A percentile compares a stretch with the other conserved stretches of the same genome.
phyloP scores from a whole-genome alignment of 352 stramenopile genomes.

The Phytophthora pseudosyringae region DNA sequence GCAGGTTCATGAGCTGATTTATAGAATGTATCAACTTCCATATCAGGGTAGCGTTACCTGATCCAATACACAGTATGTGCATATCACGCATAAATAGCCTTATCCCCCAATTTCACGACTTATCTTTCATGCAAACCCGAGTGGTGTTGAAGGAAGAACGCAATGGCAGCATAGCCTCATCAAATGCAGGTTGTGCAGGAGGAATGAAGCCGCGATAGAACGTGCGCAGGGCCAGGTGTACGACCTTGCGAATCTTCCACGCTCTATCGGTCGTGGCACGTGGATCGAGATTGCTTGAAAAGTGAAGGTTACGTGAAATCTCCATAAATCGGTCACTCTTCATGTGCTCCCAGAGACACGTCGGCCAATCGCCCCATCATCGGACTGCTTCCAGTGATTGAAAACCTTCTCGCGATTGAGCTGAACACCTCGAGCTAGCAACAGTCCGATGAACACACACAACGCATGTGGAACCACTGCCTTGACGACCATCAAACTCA shows the following conservation, averaged over 20 bases:
- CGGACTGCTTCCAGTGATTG: neutral
- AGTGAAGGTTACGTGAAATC: slow-evolving; percentile 4
- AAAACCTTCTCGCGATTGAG: neutral
- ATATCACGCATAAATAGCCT: neutral
- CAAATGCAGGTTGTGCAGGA: neutral
- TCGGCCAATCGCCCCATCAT: neutral
- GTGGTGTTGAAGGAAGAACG: slow-evolving; percentile 9
- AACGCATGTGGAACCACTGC: neutral
- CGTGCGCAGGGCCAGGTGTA: neutral
- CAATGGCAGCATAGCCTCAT: slow-evolving; percentile 3
- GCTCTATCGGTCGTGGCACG: neutral
- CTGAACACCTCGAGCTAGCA: neutral
- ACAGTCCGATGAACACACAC: neutral
- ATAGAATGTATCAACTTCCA: neutral
- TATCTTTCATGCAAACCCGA: slow-evolving; percentile 2
- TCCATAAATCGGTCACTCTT: neutral
- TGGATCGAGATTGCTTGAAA: slow-evolving; percentile 1
- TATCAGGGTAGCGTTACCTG: neutral
- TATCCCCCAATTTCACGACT: neutral
- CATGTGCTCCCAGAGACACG: neutral
- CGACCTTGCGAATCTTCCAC: slow-evolving; percentile 3
- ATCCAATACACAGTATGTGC: neutral
- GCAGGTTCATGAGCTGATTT: neutral
- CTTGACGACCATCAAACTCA: slow-evolving; percentile 2
- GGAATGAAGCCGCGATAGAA: neutral